These are phyloP conservation scores for Paecilomyces sp. DNA, from an alignment of 2,329 filamentous ascomycete genomes.

Conservation along the genomic window DNA sequence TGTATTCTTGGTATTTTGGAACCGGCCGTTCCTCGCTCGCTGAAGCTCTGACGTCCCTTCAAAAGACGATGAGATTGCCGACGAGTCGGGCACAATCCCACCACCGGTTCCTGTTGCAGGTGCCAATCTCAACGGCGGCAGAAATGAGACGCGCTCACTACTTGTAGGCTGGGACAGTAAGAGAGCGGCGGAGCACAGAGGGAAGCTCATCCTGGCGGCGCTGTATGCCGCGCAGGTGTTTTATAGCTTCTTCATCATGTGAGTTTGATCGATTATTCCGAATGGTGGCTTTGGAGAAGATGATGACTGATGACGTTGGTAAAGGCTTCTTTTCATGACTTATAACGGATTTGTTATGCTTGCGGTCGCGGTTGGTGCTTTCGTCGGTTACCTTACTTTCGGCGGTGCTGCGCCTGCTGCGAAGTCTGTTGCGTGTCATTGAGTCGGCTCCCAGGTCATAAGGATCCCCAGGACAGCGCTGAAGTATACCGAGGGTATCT, in stretches of 20 bases:
- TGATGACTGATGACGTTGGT: background rate
- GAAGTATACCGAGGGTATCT: background rate
- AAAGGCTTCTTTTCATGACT: slow-evolving; percentile 99
- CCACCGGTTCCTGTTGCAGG: background rate
- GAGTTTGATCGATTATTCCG: slow-evolving; percentile 38
- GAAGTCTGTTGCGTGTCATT: slow-evolving; percentile 91
- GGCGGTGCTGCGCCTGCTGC: slow-evolving; percentile 61
- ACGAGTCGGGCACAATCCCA: slow-evolving; percentile 15
- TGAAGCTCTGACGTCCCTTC: slow-evolving; percentile 14
- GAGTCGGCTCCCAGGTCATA: slow-evolving; percentile 15
- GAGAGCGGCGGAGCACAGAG: slow-evolving; percentile 55
- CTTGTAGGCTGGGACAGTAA: slow-evolving; percentile 65
- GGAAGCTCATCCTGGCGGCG: slow-evolving; percentile 69
- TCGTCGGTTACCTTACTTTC: slow-evolving; percentile 80
- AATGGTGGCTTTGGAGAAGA: background rate
- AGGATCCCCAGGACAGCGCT: background rate
- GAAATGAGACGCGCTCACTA: slow-evolving; percentile 57
- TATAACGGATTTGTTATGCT: slow-evolving; percentile 99
- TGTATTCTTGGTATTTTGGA: background rate
- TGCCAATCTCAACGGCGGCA: slow-evolving; percentile 5
- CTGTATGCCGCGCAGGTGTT: slow-evolving; percentile 93
- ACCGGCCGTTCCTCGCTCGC: slow-evolving; percentile 3
- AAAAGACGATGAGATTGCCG: slow-evolving; percentile 29
- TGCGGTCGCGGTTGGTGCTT: slow-evolving; percentile 79
- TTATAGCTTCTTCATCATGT: slow-evolving; percentile 99